Conservation (phyloP, 257 asterid genomes). For the Jacaranda mimosifolia region DNA sequence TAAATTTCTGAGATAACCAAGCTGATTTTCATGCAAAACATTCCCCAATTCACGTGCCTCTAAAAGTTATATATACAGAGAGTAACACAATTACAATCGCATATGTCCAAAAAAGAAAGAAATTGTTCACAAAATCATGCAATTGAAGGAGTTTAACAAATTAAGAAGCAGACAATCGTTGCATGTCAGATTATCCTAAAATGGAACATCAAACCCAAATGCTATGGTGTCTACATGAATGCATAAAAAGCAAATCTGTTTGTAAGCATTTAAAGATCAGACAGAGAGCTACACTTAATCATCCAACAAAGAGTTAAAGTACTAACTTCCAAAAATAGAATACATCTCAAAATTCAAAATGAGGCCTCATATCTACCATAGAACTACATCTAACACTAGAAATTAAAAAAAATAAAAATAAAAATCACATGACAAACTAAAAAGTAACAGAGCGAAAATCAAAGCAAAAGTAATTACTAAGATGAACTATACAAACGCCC, state of each 20-base stretch:
- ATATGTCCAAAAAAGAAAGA: no score
- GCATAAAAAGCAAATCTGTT: not conserved
- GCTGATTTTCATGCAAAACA: conserved; percentile 11
- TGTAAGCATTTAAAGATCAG: not conserved
- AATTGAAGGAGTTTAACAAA: no score
- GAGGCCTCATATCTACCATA: no score
- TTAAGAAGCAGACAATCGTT: not conserved
- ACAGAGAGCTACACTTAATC: not conserved
- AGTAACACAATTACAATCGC: no score
- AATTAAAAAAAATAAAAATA: no score
- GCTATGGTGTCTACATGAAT: not conserved
- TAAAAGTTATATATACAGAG: not conserved
- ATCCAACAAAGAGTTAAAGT: not conserved
- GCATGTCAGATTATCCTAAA: not conserved
- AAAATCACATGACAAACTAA: no score
- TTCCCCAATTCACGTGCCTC: not conserved
- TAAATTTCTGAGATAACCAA: not conserved
- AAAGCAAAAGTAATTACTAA: no score
- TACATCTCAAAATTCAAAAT: no score
- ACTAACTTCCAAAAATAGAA: no score
- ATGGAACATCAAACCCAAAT: not conserved
- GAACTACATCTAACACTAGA: no score
- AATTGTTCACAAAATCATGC: not conserved
- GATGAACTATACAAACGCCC: no score
- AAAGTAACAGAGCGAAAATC: no score